Conservation (phyloP, 106 monocot genomes). For the Dendrobium officinale region DNA sequence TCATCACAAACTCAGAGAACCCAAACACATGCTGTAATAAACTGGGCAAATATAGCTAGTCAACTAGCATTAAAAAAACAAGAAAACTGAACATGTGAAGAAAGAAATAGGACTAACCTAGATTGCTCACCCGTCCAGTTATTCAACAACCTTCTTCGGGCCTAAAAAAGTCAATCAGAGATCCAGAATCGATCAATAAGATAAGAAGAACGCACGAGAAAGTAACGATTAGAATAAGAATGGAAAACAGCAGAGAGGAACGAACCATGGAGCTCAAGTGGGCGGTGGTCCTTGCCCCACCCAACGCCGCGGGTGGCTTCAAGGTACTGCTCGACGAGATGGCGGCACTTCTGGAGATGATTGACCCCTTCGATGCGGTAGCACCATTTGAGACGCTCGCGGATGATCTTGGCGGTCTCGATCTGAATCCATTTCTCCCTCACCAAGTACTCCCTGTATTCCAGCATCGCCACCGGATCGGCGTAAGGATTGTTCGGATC, state of each 20-base stretch:
- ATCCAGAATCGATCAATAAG: neutral
- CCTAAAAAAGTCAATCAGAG: neutral
- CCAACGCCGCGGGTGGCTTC: slow-evolving; percentile 85
- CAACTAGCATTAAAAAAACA: neutral
- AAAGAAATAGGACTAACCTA: neutral
- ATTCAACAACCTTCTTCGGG: slow-evolving; percentile 6
- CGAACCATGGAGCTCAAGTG: slow-evolving; percentile 67
- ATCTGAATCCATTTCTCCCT: slow-evolving; percentile 99
- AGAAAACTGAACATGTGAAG: neutral
- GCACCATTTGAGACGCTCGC: slow-evolving; percentile 84
- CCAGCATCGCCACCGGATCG: slow-evolving; percentile 95
- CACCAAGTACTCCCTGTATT: slow-evolving; percentile 79
- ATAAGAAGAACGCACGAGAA: neutral
- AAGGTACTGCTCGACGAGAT: slow-evolving; percentile 81
- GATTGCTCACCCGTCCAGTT: neutral
- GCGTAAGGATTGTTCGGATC: slow-evolving; percentile 74
- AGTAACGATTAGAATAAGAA: neutral
- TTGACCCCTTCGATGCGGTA: slow-evolving; percentile 93
- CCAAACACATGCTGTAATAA: neutral
- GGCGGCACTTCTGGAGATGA: slow-evolving; percentile 83
- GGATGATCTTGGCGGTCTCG: slow-evolving; percentile 92
- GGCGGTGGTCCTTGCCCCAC: slow-evolving; percentile 89
- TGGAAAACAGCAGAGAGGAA: neutral
- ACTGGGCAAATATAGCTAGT: neutral
- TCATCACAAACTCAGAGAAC: neutral